phyloP scores from a whole-genome alignment of 768 basidiomycete species.

The Mrakia gelida region DNA sequence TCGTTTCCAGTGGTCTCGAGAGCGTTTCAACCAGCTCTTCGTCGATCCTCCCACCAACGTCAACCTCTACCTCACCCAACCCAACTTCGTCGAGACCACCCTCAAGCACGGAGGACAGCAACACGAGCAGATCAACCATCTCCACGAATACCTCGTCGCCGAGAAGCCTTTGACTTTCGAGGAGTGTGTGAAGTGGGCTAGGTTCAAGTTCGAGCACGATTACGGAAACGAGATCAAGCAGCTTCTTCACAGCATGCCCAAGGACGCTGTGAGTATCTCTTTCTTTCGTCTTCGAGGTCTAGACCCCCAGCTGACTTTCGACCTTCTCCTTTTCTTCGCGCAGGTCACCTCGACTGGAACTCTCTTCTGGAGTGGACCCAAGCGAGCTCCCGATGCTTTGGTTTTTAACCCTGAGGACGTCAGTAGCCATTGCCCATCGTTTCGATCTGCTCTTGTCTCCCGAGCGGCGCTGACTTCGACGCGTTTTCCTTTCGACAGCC shows the following conservation, averaged over 20 bases:
- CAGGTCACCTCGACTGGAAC: slow-evolving; percentile 76
- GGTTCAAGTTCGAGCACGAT: slow-evolving; percentile 88
- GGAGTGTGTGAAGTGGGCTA: slow-evolving; percentile 95
- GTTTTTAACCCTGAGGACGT: slow-evolving; percentile 83
- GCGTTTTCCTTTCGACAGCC: slow-evolving; percentile 51
- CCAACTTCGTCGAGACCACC: slow-evolving; percentile 86
- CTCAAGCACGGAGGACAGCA: slow-evolving; percentile 89
- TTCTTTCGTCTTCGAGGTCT: neutral
- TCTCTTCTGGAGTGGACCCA: slow-evolving; percentile 99
- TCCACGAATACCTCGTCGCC: slow-evolving; percentile 80
- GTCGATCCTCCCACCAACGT: slow-evolving; percentile 90
- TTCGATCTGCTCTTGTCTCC: neutral
- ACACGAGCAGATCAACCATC: slow-evolving; percentile 80
- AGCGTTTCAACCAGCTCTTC: slow-evolving; percentile 86
- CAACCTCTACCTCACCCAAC: slow-evolving; percentile 93
- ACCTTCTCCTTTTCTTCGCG: neutral
- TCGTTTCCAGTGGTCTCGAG: slow-evolving; percentile 75
- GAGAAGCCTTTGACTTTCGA: slow-evolving; percentile 93
- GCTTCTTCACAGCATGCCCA: slow-evolving; percentile 86
- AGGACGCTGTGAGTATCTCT: slow-evolving; percentile 62
- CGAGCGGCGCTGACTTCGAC: neutral
- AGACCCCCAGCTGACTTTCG: neutral
- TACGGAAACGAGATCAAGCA: slow-evolving; percentile 92
- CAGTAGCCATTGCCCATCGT: slow-evolving; percentile 42
- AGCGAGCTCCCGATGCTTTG: slow-evolving; percentile 89